Evolutionary conservation across 257 asterid genomes (phyloP).

Genomic region (Penstemon davidsonii): DNA sequence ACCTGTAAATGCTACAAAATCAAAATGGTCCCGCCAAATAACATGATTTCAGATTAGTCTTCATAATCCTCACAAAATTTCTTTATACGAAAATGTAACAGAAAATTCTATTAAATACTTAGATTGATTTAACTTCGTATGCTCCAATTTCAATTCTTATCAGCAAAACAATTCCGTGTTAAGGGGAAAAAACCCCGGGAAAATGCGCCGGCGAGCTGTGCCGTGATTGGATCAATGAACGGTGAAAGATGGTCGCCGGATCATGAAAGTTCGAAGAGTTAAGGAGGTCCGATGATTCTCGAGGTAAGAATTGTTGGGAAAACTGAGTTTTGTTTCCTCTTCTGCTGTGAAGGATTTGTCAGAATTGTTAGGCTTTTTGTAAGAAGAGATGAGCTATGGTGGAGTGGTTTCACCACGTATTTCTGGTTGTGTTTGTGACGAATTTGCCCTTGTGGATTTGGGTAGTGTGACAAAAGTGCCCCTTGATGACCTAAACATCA

Average conservation of each 20-base stretch:
- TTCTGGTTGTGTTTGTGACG: slow-evolving; percentile 29
- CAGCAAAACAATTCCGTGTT: slow-evolving; percentile 15
- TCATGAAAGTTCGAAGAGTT: slow-evolving; percentile 8
- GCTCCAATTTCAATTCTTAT: slow-evolving; percentile 25
- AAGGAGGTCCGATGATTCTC: not conserved
- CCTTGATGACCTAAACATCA: slow-evolving; percentile 25
- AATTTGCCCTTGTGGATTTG: slow-evolving; percentile 24
- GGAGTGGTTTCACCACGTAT: slow-evolving; percentile 27
- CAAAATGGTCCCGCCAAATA: slow-evolving; percentile 20
- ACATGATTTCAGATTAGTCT: slow-evolving; percentile 19
- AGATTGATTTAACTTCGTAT: slow-evolving; percentile 29
- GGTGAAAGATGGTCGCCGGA: slow-evolving; percentile 21
- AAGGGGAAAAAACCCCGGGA: not conserved
- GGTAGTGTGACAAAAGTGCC: slow-evolving; percentile 14
- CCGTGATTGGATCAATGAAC: slow-evolving; percentile 22
- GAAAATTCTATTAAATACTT: slow-evolving; percentile 22
- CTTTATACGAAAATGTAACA: slow-evolving; percentile 17
- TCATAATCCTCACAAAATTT: slow-evolving; percentile 21
- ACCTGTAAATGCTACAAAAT: slow-evolving; percentile 32
- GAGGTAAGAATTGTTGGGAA: not conserved
- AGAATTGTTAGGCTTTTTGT: slow-evolving; percentile 14
- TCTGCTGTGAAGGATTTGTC: slow-evolving; percentile 23
- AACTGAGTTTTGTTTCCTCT: slow-evolving; percentile 12
- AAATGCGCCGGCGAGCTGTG: slow-evolving; percentile 25
- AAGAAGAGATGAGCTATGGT: slow-evolving; percentile 21